Base-by-base conservation (phyloP, 352 stramenopile species). In the Phytophthora sojae region DNA sequence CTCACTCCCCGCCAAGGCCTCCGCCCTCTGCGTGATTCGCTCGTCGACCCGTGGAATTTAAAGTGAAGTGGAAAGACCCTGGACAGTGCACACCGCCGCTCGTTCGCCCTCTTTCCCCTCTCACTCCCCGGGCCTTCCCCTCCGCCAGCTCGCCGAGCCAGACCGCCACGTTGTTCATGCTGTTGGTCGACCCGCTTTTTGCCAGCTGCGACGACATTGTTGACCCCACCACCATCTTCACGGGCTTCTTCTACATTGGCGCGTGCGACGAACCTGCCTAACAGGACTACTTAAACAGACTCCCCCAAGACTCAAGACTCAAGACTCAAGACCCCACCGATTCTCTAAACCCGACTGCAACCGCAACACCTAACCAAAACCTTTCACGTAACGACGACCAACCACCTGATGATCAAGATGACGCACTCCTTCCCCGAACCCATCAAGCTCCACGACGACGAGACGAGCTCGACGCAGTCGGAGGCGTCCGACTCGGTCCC, bases 241-340 rank as follows among this genome's bases (percentile, higher is more conserved):
- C 89, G 75, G 89, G 89, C 76, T 94, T 96, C 77, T 96, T 96
- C 69, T 94, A 95, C 86, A 92, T 92, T 83, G 87, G 89, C 85
- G 89, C 89, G 83, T 96, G 89, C 76, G 89, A 96, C 85, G 88
- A 94, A 76, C 89, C 89, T 69, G 89, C 89, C 44, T 96, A 96
- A 94, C 84, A 94, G 58, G 62, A 17, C 52, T 58, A 71, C 49
- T 53, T 15, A 47, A 23, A 19, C n/a, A 58, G 23, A 11, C 14
- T 29, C 44, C 26, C 11, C 32, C 26, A 44, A 57, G 45, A 59
- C 56, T 14, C 53, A 44, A 44, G 45, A 59, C 56, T 14, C 53
- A 44, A 44, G 42, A 49, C 35, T 2, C 39, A 44, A 44, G 37
- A 47, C 39, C 15, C 8, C 17, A 12, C 42, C 42, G 42, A 49